A percentile compares a stretch with the other conserved stretches of the same genome.
Conservation (phyloP, 75 land plant genomes). For the Cunninghamia lanceolata region DNA sequence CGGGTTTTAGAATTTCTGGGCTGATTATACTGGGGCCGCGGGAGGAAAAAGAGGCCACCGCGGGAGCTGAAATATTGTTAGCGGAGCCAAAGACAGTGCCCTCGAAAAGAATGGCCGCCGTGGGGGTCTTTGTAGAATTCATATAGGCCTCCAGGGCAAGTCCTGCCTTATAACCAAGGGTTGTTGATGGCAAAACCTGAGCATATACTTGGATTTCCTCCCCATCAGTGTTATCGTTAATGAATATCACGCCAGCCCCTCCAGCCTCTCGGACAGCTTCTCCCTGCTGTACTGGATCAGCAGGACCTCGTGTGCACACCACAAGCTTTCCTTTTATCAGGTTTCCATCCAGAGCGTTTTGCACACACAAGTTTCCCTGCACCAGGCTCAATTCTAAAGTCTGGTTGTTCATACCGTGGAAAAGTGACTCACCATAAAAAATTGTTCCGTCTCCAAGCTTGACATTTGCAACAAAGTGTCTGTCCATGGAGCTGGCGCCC, state of each 20-base stretch:
- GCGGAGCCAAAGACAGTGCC: background rate
- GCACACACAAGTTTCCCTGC: background rate
- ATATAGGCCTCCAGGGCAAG: too few species aligned
- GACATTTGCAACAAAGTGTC: constrained; percentile 15
- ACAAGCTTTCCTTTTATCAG: background rate
- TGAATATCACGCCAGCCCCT: background rate
- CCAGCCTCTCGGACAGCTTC: background rate
- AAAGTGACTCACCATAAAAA: constrained; percentile 28
- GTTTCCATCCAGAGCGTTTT: background rate
- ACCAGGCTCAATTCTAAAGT: background rate
- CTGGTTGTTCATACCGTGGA: constrained; percentile 1
- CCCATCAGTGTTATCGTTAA: background rate
- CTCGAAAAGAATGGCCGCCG: background rate
- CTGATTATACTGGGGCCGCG: constrained; percentile 36
- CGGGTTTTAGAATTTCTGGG: constrained; percentile 59
- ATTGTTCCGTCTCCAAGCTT: constrained; percentile 18
- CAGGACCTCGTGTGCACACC: too few species aligned
- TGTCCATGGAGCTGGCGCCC: constrained; percentile 20
- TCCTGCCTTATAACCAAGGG: background rate
- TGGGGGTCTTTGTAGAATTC: background rate
- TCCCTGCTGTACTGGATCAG: background rate
- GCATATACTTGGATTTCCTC: background rate
- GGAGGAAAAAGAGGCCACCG: constrained; percentile 37
- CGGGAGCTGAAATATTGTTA: constrained; percentile 7
- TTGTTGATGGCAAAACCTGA: background rate